Conservation (phyloP, 2,329 filamentous ascomycete species). For the Xylariales sp. region DNA sequence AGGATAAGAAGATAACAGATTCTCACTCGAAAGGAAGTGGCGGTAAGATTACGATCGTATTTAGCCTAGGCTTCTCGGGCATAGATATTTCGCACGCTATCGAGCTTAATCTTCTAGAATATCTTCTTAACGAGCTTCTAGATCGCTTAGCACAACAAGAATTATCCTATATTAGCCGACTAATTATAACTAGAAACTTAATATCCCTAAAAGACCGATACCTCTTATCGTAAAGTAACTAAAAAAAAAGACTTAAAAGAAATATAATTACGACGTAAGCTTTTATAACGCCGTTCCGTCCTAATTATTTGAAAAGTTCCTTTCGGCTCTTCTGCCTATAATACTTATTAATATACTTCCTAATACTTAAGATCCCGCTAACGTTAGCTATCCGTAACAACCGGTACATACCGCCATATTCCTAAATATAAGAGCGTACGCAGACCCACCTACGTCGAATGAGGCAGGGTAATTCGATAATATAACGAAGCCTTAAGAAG, state of each 20-base stretch:
- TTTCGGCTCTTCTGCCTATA: conserved; percentile 74
- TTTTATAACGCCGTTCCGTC: conserved; percentile 85
- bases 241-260: conserved; percentile 58
- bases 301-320: conserved; percentile 76
- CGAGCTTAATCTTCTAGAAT: conserved; percentile 77
- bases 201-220: conserved; percentile 43
- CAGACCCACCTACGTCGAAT: conserved; percentile 35
- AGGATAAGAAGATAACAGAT: conserved; percentile 53
- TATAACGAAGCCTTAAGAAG: conserved; percentile 91
- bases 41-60: conserved; percentile 75
- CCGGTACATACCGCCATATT: conserved; percentile 92
- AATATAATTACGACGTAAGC: conserved; percentile 90
- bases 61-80: conserved; percentile 79
- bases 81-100: conserved; percentile 67
- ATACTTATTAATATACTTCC: conserved; percentile 90
- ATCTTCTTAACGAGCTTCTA: conserved; percentile 76
- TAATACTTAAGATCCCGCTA: conserved; percentile 79
- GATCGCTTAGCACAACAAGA: conserved; percentile 54
- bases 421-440: conserved; percentile 66
- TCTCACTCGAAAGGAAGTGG: conserved; percentile 27
- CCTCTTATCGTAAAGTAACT: conserved; percentile 31
- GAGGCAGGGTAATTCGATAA: conserved; percentile 75
- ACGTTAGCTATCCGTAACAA: conserved; percentile 86
- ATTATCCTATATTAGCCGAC: conserved; percentile 67
- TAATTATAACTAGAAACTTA: conserved; percentile 91